Evolutionary conservation across 129 eudicot species (phyloP), one percentile per base, ranked within the genome.

Genomic region (Lonicera japonica): DNA sequence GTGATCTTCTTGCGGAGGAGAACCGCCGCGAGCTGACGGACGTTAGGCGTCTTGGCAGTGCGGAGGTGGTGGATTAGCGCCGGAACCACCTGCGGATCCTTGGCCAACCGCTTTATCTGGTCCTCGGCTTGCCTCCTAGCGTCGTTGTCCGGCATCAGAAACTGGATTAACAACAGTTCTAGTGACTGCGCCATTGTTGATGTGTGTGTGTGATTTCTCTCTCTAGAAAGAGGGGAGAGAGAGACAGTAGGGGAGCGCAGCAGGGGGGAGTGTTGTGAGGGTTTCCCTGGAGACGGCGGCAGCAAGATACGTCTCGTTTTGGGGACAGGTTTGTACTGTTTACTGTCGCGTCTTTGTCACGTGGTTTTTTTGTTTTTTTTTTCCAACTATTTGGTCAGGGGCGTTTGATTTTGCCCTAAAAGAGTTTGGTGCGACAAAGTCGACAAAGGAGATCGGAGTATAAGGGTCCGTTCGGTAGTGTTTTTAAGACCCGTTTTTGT

Each of bases 51-150:
- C 58, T 92, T 92, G 8, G 98, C 98, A 4, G 96, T 91, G 62
- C 98, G 90, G 51, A 91, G 84, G 70, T 91, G 98, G 78, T 87
- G 96, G 18, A 92, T 60, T 15, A 92, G 82, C 1, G 98, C 90
- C 29, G 98, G 96, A 54, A 92, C 85, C 56, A 92, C 98, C 79
- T 92, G 96, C 0, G 98, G 98, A 73, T 92, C 98, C 80, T 92
- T 92, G 0, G 96, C 77, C 17, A 92, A 67, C 14, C 98, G 83
- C 84, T 92, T 92, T 1, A 92, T 92, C 68, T 92, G 98, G 63
- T 92, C 98, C 80, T 92, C 98, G 10, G 98, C 98, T 82, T 92
- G 98, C 9, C 98, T 78, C 18, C 97, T 77, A 21, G 97, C 97
- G 43, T 91, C 97, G 40, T 92, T 92, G 64, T 92, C 98, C 17